These are phyloP conservation scores for Fusarium anguioides DNA, from an alignment of 2,329 filamentous ascomycete genomes.

Conservation along the genomic window DNA sequence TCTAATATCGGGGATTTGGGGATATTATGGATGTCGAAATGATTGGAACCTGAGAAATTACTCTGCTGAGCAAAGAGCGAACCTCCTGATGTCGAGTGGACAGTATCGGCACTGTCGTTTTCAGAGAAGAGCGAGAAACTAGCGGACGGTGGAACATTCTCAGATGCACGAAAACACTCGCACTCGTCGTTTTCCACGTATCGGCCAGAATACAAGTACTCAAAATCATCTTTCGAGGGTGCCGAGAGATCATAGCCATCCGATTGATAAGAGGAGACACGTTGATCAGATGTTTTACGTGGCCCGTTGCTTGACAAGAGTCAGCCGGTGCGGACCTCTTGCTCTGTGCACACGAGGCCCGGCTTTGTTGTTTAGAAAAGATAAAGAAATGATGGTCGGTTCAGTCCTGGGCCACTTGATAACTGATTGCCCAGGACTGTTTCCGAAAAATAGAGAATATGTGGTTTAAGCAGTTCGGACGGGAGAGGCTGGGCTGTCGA, in stretches of 20 bases:
- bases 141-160: not conserved
- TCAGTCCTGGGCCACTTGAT: not conserved
- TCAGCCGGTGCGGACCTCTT: not conserved
- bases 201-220: not conserved
- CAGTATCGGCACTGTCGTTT: not conserved
- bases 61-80: not conserved
- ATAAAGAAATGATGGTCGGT: not conserved
- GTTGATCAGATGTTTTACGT: not conserved
- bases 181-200: not conserved
- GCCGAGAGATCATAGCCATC: not conserved
- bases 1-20: not conserved
- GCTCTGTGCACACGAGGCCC: not conserved
- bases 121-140: not conserved
- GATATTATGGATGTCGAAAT: not conserved
- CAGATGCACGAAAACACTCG: not conserved
- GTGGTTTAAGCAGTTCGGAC: too few species aligned
- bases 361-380: not conserved
- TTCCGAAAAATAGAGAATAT: not conserved
- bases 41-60: not conserved
- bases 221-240: not conserved
- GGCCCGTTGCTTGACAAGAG: not conserved
- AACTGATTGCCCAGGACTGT: not conserved
- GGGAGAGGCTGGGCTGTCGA: too few species aligned
- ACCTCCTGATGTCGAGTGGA: not conserved
- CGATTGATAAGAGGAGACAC: not conserved